Base-by-base conservation (phyloP, 345 rosid genomes). In the Populus ilicifolia region DNA sequence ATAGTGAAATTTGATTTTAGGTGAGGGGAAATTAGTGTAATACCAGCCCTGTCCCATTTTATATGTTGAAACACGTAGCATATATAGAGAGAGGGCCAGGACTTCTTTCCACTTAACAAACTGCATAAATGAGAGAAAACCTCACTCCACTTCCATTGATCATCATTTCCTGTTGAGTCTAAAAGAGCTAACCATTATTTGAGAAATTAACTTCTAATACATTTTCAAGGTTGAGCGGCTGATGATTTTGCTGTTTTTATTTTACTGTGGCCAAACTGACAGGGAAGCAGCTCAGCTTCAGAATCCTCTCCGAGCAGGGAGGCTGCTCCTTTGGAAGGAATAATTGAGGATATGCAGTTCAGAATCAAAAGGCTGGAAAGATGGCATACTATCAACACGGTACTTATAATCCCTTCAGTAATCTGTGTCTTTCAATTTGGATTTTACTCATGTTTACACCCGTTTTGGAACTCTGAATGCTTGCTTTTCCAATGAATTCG, bases 321-420 rank as follows among this genome's bases (percentile, higher is more conserved):
- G 66, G 87, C 82, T 38, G 78, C 92, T 74, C 85, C 94, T 3
- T 79, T 89, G 69, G 97, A 92, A 79, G 89, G 87, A 52, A 77
- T 90, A n/a, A 84, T 94, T 75, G 99, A 96, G 75, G 98, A 94
- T 74, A 81, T 96, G 98, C 98, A 92, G 72, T 84, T 89, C 52
- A 83, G 99, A 82, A 91, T 96, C 70, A 92, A 87, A 78, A 85
- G 97, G 84, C 93, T 91, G 2, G 99, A 96, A 84, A 89, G 94
- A 44, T 92, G 97, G 98, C 94, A 94, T n/a, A 79, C 95, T 20
- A 91, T 96, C 67, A 96, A 96, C 75, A 88, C 97, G 90, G 99
- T 96, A 88, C 46, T 50, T 59, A 6, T 73, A 61, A 21, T 43
- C 30, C 71, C 17, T 36, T n/a, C 6, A 46, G 63, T 10, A 6